A percentile compares a stretch with the other conserved stretches of the same genome.
Evolutionary conservation across 2,329 filamentous ascomycete species (phyloP).

Genomic region (Diaporthe caulivora): DNA sequence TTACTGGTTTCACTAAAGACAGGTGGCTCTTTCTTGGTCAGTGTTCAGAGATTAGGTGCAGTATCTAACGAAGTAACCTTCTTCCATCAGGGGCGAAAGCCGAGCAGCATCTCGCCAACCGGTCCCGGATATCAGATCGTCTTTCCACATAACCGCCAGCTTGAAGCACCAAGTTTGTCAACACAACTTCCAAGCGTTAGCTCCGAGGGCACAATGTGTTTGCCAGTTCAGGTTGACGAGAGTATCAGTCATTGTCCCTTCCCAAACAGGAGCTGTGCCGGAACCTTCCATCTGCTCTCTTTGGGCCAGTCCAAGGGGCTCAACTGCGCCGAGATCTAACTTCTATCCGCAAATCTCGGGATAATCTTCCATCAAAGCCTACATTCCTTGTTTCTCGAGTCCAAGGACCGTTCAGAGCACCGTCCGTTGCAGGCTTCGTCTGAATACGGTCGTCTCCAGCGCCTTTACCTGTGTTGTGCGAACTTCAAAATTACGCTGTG

Average conservation of each 20-base stretch:
- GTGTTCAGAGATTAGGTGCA: background rate
- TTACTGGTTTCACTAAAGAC: background rate
- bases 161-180: too few relatives aligned
- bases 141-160: too few relatives aligned
- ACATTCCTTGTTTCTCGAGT: too few relatives aligned
- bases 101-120: background rate
- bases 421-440: too few relatives aligned
- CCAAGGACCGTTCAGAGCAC: too few relatives aligned
- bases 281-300: background rate
- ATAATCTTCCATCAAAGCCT: too few relatives aligned
- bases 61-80: background rate
- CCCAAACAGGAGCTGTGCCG: background rate
- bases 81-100: background rate
- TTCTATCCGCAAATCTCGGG: background rate
- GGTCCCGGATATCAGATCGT: background rate
- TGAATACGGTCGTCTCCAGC: background rate
- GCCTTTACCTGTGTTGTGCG: background rate
- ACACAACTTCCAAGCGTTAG: too few relatives aligned
- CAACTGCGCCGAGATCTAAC: too few relatives aligned
- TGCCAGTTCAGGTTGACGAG: background rate
- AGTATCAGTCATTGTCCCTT: background rate
- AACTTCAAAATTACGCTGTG: background rate
- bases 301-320: background rate
- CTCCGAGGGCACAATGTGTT: background rate
- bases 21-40: background rate